Evolutionary conservation across 345 rosid species (phyloP).

Genomic region (Eucalyptus paniculata): DNA sequence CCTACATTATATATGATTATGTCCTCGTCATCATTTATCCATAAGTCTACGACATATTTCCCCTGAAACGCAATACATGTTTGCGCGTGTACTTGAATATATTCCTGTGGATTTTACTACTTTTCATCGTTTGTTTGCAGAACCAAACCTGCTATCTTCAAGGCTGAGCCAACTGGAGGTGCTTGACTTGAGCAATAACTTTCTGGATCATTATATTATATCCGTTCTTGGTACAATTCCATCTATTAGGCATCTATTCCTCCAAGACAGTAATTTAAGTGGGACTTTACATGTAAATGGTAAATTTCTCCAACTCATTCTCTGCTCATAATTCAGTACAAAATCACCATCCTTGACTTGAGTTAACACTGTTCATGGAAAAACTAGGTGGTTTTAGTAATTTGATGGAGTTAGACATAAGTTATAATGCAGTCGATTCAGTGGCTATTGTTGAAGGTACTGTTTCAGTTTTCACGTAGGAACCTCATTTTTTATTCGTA

Average conservation of each 20-base stretch:
- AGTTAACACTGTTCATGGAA: accelerated
- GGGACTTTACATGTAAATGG: not conserved
- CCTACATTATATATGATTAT: too few relatives aligned
- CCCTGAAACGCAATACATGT: accelerated
- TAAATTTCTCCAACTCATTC: not conserved
- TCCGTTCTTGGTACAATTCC: not conserved
- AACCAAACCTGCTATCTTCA: not conserved
- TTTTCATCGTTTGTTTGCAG: not conserved
- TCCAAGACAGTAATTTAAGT: accelerated
- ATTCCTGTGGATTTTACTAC: accelerated
- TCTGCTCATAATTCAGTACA: accelerated
- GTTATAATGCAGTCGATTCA: accelerated
- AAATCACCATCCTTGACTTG: too few relatives aligned
- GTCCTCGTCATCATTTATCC: too few relatives aligned
- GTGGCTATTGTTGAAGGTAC: too few relatives aligned
- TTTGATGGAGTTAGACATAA: too few relatives aligned
- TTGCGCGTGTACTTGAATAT: accelerated
- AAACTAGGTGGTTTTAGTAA: too few relatives aligned
- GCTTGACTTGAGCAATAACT: accelerated
- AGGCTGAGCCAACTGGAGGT: not conserved
- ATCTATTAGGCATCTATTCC: accelerated
- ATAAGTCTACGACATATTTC: too few relatives aligned
- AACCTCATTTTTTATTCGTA: too few relatives aligned
- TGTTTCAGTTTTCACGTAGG: accelerated
- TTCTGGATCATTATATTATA: too few relatives aligned